These are phyloP conservation scores for Pneumocystis murina DNA, from an alignment of 1,139 yeast species.

Conservation along the genomic window DNA sequence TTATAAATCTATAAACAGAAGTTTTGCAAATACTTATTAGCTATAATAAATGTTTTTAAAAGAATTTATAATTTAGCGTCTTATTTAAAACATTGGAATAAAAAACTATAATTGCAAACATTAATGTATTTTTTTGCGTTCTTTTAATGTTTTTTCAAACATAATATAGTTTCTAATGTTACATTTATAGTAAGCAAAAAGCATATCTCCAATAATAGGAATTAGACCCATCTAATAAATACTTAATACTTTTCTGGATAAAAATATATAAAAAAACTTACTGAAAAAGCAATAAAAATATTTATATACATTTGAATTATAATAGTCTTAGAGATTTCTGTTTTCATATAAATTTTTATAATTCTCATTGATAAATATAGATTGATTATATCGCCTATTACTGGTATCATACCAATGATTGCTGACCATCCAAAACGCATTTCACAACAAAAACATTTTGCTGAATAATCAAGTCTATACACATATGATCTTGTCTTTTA, in stretches of 20 bases:
- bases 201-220: slow-evolving; percentile 48
- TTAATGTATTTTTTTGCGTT: not conserved
- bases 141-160: slow-evolving; percentile 29
- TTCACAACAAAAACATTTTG: slow-evolving; percentile 7
- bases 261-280: slow-evolving; percentile 42
- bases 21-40: not conserved
- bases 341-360: slow-evolving; percentile 35
- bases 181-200: slow-evolving; percentile 49
- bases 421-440: slow-evolving; percentile 42
- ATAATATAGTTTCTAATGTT: slow-evolving; percentile 56
- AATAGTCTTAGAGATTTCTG: slow-evolving; percentile 40
- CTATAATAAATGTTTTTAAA: not conserved
- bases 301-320: slow-evolving; percentile 44
- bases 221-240: slow-evolving; percentile 37
- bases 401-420: slow-evolving; percentile 58
- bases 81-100: not conserved
- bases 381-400: slow-evolving; percentile 44
- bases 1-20: not conserved
- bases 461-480: slow-evolving; percentile 8
- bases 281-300: slow-evolving; percentile 49
- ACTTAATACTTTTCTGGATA: not conserved
- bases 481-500: slow-evolving; percentile 1
- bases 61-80: not conserved
- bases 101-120: not conserved
- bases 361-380: slow-evolving; percentile 36